Evolutionary conservation across 768 basidiomycete genomes (phyloP).

Genomic region (Termitomyces sp.): DNA sequence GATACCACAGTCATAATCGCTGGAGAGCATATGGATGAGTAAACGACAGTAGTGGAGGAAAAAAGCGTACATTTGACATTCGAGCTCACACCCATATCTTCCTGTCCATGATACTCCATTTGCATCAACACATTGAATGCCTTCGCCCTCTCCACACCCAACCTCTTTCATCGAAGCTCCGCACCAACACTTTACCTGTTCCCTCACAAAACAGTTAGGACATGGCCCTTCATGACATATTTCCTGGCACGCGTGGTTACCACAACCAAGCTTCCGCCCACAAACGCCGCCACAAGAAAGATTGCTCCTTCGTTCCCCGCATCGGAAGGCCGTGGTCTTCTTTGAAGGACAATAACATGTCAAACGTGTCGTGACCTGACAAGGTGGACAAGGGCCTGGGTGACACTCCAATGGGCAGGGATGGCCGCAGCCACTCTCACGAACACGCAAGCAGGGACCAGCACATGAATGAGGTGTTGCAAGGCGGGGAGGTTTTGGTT

Average conservation of each 20-base stretch:
- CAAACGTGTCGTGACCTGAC: slow-evolving; percentile 71
- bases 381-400: slow-evolving; percentile 96
- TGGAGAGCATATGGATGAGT: slow-evolving; percentile 15
- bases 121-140: slow-evolving; percentile 32
- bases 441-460: slow-evolving; percentile 56
- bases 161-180: slow-evolving; percentile 58
- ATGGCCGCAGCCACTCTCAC: slow-evolving; percentile 63
- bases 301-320: slow-evolving; percentile 32
- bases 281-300: slow-evolving; percentile 42
- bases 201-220: slow-evolving; percentile 49
- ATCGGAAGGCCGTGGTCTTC: slow-evolving; percentile 50
- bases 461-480: slow-evolving; percentile 78
- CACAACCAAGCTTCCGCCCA: slow-evolving; percentile 51
- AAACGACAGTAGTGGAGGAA: not conserved
- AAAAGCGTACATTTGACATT: slow-evolving; percentile 51
- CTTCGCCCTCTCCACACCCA: slow-evolving; percentile 60
- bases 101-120: slow-evolving; percentile 59
- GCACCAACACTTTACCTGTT: slow-evolving; percentile 71
- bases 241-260: slow-evolving; percentile 63
- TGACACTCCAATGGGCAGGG: slow-evolving; percentile 84
- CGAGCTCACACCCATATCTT: slow-evolving; percentile 45
- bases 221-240: slow-evolving; percentile 80
- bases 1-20: slow-evolving; percentile 67
- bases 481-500: slow-evolving; percentile 65
- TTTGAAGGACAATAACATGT: slow-evolving; percentile 75